These are phyloP conservation scores for Alternaria sp. DNA, from an alignment of 2,329 filamentous ascomycete genomes.

Conservation along the genomic window DNA sequence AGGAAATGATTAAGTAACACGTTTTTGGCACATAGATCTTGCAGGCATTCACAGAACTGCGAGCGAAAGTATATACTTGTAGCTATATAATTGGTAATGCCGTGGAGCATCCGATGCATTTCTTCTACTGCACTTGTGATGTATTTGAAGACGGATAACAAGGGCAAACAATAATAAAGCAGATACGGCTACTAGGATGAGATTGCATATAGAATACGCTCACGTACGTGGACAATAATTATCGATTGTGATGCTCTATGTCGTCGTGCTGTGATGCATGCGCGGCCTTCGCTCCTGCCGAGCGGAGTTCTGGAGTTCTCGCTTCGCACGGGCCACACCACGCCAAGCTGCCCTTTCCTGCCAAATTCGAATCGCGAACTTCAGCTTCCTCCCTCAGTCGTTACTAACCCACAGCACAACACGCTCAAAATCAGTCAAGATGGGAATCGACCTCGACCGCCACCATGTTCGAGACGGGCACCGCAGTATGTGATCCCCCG, in stretches of 20 bases:
- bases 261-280: neutral
- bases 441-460: slow-evolving; percentile 57
- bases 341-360: slow-evolving; percentile 16
- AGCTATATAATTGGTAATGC: slow-evolving; percentile 47
- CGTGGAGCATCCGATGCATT: neutral
- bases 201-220: neutral
- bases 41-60: slow-evolving; percentile 25
- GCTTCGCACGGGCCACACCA: slow-evolving; percentile 12
- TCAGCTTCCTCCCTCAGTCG: slow-evolving; percentile 13
- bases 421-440: slow-evolving; percentile 44
- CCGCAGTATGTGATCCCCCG: slow-evolving; percentile 61
- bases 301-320: slow-evolving; percentile 7
- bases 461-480: slow-evolving; percentile 72
- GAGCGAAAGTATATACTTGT: slow-evolving; percentile 28
- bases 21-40: slow-evolving; percentile 41
- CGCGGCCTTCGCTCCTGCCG: neutral
- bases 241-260: neutral
- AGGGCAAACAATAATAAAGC: neutral
- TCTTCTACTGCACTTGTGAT: neutral
- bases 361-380: slow-evolving; percentile 25
- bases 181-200: neutral
- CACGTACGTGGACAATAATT: neutral
- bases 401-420: slow-evolving; percentile 45
- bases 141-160: neutral
- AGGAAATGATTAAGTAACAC: slow-evolving; percentile 37